A percentile compares a stretch with the other conserved stretches of the same genome.
phyloP scores from a whole-genome alignment of 2,329 filamentous ascomycete genomes.

The Neoascochyta sp. region DNA sequence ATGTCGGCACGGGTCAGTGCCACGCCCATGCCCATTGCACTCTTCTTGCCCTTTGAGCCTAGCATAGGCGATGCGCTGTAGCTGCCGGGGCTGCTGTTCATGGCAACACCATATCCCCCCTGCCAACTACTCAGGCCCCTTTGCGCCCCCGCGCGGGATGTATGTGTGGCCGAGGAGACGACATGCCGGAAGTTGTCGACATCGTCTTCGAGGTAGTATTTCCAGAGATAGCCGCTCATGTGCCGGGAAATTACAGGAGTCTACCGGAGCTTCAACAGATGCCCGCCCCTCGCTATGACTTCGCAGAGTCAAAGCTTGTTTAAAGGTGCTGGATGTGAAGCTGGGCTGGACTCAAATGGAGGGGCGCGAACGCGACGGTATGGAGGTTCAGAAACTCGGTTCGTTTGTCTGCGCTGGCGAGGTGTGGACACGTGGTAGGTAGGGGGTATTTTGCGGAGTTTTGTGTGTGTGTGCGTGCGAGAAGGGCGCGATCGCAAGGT shows the following conservation, averaged over 20 bases:
- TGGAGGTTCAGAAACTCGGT: constrained; percentile 1
- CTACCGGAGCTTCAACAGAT: constrained; percentile 53
- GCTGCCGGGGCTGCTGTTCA: constrained; percentile 47
- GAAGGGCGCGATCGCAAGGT: constrained; percentile 2
- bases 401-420: too few species aligned
- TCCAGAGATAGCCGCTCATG: constrained; percentile 98
- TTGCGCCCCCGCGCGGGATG: constrained; percentile 53
- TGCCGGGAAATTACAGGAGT: constrained; percentile 43
- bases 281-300: constrained; percentile 82
- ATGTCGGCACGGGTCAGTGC: constrained; percentile 62
- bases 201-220: constrained; percentile 95
- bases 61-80: constrained; percentile 46
- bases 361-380: constrained; percentile 20
- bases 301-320: constrained; percentile 82
- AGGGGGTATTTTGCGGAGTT: constrained; percentile 1
- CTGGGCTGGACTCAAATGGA: constrained; percentile 41
- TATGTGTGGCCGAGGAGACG: constrained; percentile 67
- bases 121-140: constrained; percentile 42
- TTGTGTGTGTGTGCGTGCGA: constrained; percentile 1
- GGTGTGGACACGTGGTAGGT: too few species aligned
- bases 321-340: constrained; percentile 66
- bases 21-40: constrained; percentile 24
- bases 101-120: constrained; percentile 25
- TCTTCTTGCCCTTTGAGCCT: constrained; percentile 34
- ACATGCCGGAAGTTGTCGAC: constrained; percentile 90